Evolutionary conservation across 2,329 filamentous ascomycete genomes (phyloP), one percentile per base, ranked within the genome.

Genomic region (Pestalotiopsis sp.): DNA sequence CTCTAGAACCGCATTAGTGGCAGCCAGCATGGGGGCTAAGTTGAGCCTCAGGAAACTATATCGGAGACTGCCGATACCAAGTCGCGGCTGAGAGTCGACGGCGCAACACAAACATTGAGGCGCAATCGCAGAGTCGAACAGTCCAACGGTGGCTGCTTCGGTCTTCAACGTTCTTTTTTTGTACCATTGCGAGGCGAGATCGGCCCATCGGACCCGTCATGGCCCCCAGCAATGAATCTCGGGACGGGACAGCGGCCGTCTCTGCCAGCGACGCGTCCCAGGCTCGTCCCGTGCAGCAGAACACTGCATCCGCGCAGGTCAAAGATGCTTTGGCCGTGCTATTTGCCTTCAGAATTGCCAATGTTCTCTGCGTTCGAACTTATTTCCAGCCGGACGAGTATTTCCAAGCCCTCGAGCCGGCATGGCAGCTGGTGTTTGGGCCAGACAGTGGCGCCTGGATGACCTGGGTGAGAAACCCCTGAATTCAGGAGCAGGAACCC

Each of bases 341-440:
- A 66, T 74, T 98, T 73, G 84, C 88, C 56, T 87, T 97, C 71
- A 93, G 96, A 67, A 86, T 95, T 72, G 79, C 93, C 78, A 97
- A 97, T 82, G 91, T 94, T 39, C 85, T 96, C 74, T 89, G 86
- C 71, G 85, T 97, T 68, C 85, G 88, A 72, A 98, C 96, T 23
- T 99, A 98, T 80, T 99, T 99, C 82, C 96, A 99, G 80, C 96
- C 96, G 36, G 96, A 99, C 83, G 96, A 99, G 81, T 98, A 93
- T 84, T 99, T 96, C 77, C 96, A 99, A 78, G 92, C 94, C 1
- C 88, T 98, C 59, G 96, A 99, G 82, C 95, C 96, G 66, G 96
- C 96, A 73, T 98, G 95, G 95, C 85, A 91, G 75, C 86, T 96
- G 67, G 92, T 93, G 3, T 98, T 97, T 85, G 95, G 95, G 25